Evolutionary conservation across 768 basidiomycete genomes (phyloP).

Genomic region (Auriscalpium microsporum): DNA sequence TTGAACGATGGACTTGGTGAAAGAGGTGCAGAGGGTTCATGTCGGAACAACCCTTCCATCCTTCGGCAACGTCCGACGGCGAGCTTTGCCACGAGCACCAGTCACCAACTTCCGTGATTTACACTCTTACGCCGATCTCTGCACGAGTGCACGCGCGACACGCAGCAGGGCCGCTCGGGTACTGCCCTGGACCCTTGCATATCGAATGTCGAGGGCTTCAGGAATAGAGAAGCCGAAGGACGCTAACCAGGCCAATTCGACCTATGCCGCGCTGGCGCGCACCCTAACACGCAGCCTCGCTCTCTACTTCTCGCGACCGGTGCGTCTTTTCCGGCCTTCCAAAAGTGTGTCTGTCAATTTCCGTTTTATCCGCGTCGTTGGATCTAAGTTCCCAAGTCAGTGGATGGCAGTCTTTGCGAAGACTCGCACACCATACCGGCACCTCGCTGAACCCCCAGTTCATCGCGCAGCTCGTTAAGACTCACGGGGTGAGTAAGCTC

Average conservation of each 20-base stretch:
- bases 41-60: too few relatives aligned
- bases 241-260: constrained; percentile 19
- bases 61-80: too few relatives aligned
- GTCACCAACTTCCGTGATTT: not conserved
- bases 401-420: constrained; percentile 67
- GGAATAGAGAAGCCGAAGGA: constrained; percentile 11
- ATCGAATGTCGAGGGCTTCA: constrained; percentile 26
- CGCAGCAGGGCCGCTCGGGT: not conserved
- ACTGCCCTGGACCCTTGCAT: not conserved
- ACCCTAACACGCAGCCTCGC: constrained; percentile 53
- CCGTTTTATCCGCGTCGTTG: not conserved
- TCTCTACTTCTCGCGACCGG: constrained; percentile 74
- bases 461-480: constrained; percentile 47
- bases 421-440: constrained; percentile 49
- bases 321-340: constrained; percentile 66
- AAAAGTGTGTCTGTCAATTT: constrained; percentile 42
- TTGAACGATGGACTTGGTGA: too few relatives aligned
- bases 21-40: too few relatives aligned
- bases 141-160: not conserved
- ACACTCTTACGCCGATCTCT: not conserved
- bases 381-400: constrained; percentile 37
- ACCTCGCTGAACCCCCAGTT: constrained; percentile 44
- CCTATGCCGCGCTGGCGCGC: constrained; percentile 55
- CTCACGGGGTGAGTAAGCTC: constrained; percentile 51
- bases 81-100: too few relatives aligned